These are phyloP conservation scores for Xylaria digitata DNA, from an alignment of 2,329 filamentous ascomycete genomes.

Conservation along the genomic window DNA sequence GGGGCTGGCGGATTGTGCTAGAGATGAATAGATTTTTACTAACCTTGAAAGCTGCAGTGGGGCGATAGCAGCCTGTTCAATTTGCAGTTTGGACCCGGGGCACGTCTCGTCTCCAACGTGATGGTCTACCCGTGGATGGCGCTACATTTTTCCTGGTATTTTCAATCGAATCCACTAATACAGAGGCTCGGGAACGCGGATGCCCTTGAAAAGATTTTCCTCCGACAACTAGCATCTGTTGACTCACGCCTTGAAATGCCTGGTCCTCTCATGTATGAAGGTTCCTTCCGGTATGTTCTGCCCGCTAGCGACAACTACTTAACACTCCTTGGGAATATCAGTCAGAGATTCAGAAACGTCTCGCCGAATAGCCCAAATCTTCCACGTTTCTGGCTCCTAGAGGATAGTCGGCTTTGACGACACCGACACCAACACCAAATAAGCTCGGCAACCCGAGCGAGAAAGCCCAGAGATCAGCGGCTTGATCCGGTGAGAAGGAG, in stretches of 20 bases:
- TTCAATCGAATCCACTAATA: neutral
- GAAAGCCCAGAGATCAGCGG: neutral
- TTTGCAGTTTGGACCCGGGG: conserved; percentile 9
- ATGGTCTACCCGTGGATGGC: conserved; percentile 17
- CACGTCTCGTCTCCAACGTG: conserved; percentile 17
- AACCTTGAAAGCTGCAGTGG: neutral
- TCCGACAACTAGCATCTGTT: neutral
- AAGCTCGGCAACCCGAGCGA: neutral
- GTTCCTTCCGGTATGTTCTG: too few relatives aligned
- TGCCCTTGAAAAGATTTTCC: neutral
- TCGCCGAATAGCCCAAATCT: too few relatives aligned
- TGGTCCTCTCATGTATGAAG: neutral
- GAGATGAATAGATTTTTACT: neutral
- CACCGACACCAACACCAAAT: neutral
- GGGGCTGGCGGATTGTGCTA: neutral
- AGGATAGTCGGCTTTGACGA: too few relatives aligned
- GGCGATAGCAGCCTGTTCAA: neutral
- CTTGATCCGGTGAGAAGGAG: neutral
- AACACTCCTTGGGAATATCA: too few relatives aligned
- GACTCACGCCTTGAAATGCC: too few relatives aligned
- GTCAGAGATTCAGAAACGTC: too few relatives aligned
- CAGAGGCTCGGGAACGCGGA: neutral
- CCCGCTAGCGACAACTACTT: too few relatives aligned
- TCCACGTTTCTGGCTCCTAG: too few relatives aligned
- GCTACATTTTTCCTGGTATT: too few relatives aligned